phyloP scores from a whole-genome alignment of 192 early-diverging fungal species.

The Oehlia diaphana region DNA sequence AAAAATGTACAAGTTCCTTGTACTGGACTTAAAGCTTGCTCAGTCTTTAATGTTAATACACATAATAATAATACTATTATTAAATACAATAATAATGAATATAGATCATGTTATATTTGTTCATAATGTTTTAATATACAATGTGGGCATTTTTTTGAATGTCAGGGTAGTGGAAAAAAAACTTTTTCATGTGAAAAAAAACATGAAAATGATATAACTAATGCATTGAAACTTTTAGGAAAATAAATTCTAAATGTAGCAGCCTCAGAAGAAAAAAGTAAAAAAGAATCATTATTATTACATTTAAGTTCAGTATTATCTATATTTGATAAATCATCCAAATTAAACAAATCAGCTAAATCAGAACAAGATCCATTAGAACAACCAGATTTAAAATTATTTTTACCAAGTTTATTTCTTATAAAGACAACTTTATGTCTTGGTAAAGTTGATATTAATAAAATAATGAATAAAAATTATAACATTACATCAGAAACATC shows the following conservation, averaged over 20 bases:
- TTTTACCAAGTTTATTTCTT: not conserved
- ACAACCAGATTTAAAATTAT: too few relatives aligned
- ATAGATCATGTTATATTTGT: not conserved
- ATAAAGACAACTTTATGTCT: not conserved
- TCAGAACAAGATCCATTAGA: too few relatives aligned
- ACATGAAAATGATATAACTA: slow-evolving; percentile 5
- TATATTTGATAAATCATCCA: not conserved
- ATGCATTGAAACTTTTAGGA: not conserved
- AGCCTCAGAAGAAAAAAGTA: not conserved
- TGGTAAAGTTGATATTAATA: not conserved
- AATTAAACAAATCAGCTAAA: not conserved
- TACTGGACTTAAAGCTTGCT: not conserved
- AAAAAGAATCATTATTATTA: slow-evolving; percentile 11
- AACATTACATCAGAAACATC: not conserved
- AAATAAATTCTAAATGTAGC: slow-evolving; percentile 5
- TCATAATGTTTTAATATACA: slow-evolving; percentile 3
- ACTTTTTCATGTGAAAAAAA: not conserved
- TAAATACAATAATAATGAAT: not conserved
- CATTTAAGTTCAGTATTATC: not conserved
- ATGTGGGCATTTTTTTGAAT: not conserved
- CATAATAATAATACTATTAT: not conserved
- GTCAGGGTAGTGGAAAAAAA: not conserved
- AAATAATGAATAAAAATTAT: not conserved
- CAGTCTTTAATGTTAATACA: not conserved
- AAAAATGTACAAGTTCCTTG: not conserved